These are phyloP conservation scores for Avena atlantica DNA, from an alignment of 176 grass and related monocot species.

Conservation along the genomic window DNA sequence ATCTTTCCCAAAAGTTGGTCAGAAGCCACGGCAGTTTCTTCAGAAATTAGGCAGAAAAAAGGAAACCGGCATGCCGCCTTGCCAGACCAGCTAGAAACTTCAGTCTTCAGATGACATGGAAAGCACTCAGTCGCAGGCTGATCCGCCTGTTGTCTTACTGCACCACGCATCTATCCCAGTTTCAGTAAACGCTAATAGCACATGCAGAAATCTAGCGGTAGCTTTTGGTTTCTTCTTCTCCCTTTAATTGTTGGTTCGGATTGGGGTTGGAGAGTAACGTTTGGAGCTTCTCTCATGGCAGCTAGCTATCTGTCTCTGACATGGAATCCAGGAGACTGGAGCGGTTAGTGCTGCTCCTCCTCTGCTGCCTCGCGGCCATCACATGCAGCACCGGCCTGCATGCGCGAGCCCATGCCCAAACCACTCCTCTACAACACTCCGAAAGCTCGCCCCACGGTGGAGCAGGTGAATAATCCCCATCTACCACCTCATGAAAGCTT, in stretches of 20 bases:
- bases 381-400: conserved; percentile 44
- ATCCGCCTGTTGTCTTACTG: conserved; percentile 7
- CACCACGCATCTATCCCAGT: conserved; percentile 2
- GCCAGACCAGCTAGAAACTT: background rate
- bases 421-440: conserved; percentile 11
- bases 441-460: conserved; percentile 29
- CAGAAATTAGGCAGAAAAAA: conserved; percentile 20
- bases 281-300: conserved; percentile 48
- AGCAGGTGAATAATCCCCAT: conserved; percentile 57
- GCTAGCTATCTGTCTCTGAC: conserved; percentile 40
- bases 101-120: background rate
- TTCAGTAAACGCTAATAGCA: background rate
- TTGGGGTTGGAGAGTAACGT: conserved; percentile 36
- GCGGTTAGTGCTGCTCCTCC: conserved; percentile 50
- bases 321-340: conserved; percentile 64
- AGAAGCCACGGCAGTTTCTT: background rate
- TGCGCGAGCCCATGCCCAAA: conserved; percentile 22
- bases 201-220: background rate
- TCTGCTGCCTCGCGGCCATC: conserved; percentile 58
- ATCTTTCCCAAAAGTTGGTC: conserved; percentile 29
- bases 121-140: background rate
- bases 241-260: conserved; percentile 17
- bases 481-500: conserved; percentile 23
- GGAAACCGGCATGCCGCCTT: background rate
- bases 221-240: conserved; percentile 6